phyloP scores from a whole-genome alignment of 208 protist species.

The Leishmania mexicana region DNA sequence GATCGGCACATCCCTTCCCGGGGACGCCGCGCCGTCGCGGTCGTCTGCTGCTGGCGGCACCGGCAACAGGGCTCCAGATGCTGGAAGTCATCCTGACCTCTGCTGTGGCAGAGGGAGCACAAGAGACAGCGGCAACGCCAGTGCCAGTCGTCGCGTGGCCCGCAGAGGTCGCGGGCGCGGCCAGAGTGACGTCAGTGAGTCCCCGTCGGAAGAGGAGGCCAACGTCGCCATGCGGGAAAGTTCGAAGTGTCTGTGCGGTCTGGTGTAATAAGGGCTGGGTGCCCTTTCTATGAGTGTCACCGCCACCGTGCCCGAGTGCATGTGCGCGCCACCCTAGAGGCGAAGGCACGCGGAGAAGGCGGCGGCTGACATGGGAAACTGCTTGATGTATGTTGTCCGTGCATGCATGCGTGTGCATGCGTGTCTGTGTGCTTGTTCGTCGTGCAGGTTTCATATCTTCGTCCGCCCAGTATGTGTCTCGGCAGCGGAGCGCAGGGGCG shows the following conservation, averaged over 20 bases:
- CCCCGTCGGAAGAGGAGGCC: slow-evolving; percentile 23
- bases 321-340: not conserved
- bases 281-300: not conserved
- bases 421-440: not conserved
- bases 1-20: slow-evolving; percentile 1
- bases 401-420: not conserved
- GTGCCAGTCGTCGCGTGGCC: not conserved
- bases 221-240: slow-evolving; percentile 42
- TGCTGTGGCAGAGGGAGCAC: not conserved
- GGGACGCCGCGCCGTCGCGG: not conserved
- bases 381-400: not conserved
- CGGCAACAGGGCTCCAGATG: slow-evolving; percentile 3
- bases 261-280: slow-evolving; percentile 12
- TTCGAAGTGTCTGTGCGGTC: slow-evolving; percentile 39
- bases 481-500: not conserved
- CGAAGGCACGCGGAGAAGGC: not conserved
- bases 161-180: not conserved
- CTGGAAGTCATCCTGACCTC: not conserved
- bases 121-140: not conserved
- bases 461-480: not conserved
- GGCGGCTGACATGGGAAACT: not conserved
- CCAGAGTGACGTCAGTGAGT: slow-evolving; percentile 13
- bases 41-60: slow-evolving; percentile 9
- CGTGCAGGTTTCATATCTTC: not conserved
- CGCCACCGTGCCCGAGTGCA: not conserved